Evolutionary conservation across 306 rosid genomes (phyloP).

Genomic region (Purshia tridentata): DNA sequence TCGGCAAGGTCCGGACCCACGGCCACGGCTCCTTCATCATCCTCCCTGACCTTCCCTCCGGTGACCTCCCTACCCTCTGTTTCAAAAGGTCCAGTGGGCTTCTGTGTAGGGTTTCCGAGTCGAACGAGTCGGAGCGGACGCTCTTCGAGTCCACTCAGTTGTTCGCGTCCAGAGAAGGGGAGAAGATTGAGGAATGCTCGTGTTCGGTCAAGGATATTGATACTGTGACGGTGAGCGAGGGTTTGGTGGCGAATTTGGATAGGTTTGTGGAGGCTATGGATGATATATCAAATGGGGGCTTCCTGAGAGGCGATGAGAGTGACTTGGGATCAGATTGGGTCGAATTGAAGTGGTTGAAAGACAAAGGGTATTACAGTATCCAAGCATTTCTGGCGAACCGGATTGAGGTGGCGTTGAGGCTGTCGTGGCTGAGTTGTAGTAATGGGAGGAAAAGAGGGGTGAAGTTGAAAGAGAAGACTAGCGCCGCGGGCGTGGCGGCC

Average conservation of each 20-base stretch:
- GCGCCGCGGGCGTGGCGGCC: constrained; percentile 40
- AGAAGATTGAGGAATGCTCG: constrained; percentile 43
- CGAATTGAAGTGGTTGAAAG: constrained; percentile 79
- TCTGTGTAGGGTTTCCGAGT: constrained; percentile 51
- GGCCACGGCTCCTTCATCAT: constrained; percentile 73
- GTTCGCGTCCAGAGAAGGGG: constrained; percentile 66
- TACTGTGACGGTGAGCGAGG: constrained; percentile 47
- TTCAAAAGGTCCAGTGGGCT: constrained; percentile 72
- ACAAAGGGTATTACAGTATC: constrained; percentile 67
- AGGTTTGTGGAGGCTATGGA: constrained; percentile 64
- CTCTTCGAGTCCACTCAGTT: constrained; percentile 47
- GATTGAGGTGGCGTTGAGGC: constrained; percentile 72
- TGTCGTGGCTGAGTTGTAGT: constrained; percentile 69
- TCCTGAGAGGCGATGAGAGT: constrained; percentile 68
- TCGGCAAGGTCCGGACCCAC: constrained; percentile 40
- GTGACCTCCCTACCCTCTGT: constrained; percentile 64
- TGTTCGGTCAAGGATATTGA: constrained; percentile 51
- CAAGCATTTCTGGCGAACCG: constrained; percentile 77
- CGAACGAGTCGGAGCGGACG: constrained; percentile 29
- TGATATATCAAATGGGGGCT: constrained; percentile 53
- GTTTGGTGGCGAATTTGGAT: constrained; percentile 47
- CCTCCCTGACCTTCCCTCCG: constrained; percentile 71
- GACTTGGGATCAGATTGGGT: constrained; percentile 73
- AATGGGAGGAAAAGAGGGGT: constrained; percentile 67
- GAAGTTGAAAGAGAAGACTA: constrained; percentile 78